These are phyloP conservation scores for Rhodotorula diobovata DNA, from an alignment of 768 basidiomycete species.

Conservation along the genomic window DNA sequence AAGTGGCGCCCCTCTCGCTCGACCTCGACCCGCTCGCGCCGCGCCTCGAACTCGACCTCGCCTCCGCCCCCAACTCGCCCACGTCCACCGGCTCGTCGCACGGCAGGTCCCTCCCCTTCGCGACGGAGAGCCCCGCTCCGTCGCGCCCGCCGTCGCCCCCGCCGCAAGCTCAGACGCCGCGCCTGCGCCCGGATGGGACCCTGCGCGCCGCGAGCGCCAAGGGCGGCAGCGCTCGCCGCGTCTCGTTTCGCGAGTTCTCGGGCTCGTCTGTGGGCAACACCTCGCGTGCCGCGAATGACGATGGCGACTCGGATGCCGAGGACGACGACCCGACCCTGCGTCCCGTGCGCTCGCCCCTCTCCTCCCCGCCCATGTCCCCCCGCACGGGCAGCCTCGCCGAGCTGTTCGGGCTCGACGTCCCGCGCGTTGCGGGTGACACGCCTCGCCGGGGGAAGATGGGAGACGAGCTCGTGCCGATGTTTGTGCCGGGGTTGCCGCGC, in stretches of 20 bases:
- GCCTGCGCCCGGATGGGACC: neutral
- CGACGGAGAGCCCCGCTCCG: neutral
- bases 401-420: conserved; percentile 30
- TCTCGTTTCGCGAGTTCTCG: neutral
- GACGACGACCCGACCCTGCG: conserved; percentile 13
- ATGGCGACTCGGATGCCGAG: neutral
- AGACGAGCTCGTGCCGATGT: conserved; percentile 20
- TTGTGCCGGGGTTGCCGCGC: conserved; percentile 8
- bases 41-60: neutral
- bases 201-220: neutral
- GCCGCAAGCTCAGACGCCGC: neutral
- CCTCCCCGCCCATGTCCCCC: neutral
- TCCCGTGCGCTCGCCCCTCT: conserved; percentile 4
- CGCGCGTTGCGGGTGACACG: neutral
- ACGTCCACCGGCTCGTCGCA: neutral
- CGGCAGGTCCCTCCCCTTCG: neutral
- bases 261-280: too few species aligned
- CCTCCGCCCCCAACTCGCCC: neutral
- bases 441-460: neutral
- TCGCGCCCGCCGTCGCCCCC: neutral
- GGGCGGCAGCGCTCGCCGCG: neutral
- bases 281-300: neutral
- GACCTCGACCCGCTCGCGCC: neutral
- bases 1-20: neutral
- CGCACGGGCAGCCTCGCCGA: conserved; percentile 4